phyloP scores from a whole-genome alignment of 257 asterid genomes.

The Plantago major region DNA sequence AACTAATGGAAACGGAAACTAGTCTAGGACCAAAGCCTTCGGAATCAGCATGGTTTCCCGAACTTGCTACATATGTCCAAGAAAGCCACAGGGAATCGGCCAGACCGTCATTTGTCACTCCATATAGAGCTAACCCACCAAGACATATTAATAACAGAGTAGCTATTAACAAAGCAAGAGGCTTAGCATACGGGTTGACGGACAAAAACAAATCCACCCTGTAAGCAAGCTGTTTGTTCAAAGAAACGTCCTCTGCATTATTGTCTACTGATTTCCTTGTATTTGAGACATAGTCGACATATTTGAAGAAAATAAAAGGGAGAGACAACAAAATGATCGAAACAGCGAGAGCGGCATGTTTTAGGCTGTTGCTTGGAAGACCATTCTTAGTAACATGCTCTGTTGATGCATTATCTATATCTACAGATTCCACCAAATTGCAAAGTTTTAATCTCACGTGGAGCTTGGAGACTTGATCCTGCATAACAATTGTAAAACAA shows the following conservation, averaged over 20 bases:
- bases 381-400: conserved; percentile 21
- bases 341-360: conserved; percentile 47
- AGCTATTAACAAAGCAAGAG: conserved; percentile 73
- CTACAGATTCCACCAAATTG: conserved; percentile 35
- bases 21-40: conserved; percentile 72
- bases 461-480: conserved; percentile 65
- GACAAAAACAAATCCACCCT: conserved; percentile 70
- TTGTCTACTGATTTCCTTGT: conserved; percentile 48
- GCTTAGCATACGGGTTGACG: conserved; percentile 77
- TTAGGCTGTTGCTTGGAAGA: conserved; percentile 37
- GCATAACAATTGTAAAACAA: conserved; percentile 21
- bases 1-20: conserved; percentile 75
- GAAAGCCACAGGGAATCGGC: conserved; percentile 83
- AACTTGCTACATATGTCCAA: conserved; percentile 80
- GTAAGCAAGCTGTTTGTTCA: conserved; percentile 77
- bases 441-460: conserved; percentile 41
- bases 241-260: conserved; percentile 56
- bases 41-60: conserved; percentile 80
- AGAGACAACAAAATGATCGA: conserved; percentile 50
- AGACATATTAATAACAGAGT: conserved; percentile 66
- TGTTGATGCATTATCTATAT: conserved; percentile 24
- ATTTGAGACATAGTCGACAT: conserved; percentile 54
- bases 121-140: conserved; percentile 80
- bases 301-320: conserved; percentile 66
- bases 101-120: conserved; percentile 69